phyloP scores from a whole-genome alignment of 2,329 filamentous ascomycete genomes.

The Fusarium burgessii region DNA sequence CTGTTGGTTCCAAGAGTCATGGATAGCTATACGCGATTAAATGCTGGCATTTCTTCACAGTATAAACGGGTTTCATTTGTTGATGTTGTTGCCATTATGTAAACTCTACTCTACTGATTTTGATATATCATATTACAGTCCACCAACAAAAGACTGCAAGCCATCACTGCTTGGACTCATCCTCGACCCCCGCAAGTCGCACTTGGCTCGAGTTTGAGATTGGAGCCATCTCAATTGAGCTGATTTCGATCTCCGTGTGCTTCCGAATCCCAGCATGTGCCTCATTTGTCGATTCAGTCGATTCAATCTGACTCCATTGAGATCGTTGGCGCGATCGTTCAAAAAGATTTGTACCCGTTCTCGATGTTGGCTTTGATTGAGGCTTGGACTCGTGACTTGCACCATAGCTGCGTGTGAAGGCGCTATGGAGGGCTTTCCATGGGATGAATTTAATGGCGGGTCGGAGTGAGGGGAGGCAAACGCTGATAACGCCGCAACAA shows the following conservation, averaged over 20 bases:
- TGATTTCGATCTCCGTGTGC: background rate
- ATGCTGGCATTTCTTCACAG: too few relatives aligned
- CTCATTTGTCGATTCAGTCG: background rate
- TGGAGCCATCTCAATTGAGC: background rate
- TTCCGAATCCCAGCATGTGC: background rate
- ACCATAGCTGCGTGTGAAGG: background rate
- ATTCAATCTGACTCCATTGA: conserved; percentile 5
- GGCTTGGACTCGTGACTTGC: background rate
- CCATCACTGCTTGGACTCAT: background rate
- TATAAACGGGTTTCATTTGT: too few relatives aligned
- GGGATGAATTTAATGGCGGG: conserved; percentile 2
- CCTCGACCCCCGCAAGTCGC: background rate
- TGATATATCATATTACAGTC: too few relatives aligned
- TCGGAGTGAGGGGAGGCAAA: background rate
- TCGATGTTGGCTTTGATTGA: background rate
- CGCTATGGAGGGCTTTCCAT: background rate
- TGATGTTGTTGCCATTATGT: too few relatives aligned
- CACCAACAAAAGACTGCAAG: too few relatives aligned
- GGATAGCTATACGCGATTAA: too few relatives aligned
- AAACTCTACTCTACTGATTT: too few relatives aligned
- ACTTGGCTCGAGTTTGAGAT: background rate
- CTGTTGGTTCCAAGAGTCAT: too few relatives aligned
- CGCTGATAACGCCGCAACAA: background rate
- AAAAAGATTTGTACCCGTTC: background rate
- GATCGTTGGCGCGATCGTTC: background rate